Evolutionary conservation across 2,329 filamentous ascomycete species (phyloP), one percentile per base, ranked within the genome.

Genomic region (Nakataea oryzae): DNA sequence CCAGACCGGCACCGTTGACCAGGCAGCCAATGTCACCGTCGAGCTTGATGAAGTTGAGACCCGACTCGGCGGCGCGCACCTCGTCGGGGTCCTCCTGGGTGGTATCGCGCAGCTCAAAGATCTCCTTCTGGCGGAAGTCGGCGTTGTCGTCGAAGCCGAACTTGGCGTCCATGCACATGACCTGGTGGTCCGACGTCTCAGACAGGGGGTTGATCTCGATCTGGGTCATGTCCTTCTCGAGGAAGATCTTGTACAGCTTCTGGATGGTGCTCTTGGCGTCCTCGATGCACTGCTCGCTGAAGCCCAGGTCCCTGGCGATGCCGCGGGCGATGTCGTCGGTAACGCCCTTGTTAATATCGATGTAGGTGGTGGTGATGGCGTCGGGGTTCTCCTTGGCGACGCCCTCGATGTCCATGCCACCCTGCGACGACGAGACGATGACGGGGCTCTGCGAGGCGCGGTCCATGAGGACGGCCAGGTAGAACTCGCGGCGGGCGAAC

Each of bases 131-230:
- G 75, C 95, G 88, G 87, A 93, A 99, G 64, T 96, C 91, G 74
- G 95, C 95, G 76, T 99, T 99, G 84, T 99, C 95, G 76, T 99
- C 95, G 75, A 99, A 99, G 73, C 87, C 89, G 71, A 99, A 91
- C 84, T 99, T 99, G 78, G 95, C 95, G 76, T 99, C 95, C 95
- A 99, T 99, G 80, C 92, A 96, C 73, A 99, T 85, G 62, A 99
- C 95, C 81, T 96, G 85, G 85, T 97, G 93, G 79, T 99, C 95
- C 61, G 90, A 96, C 66, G 95, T 99, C 85, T 99, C 95, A 62
- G 92, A 96, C 59, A 99, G 86, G 66, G 95, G 95, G 85, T 99
- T 99, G 82, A 99, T 99, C 82, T 99, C 95, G 73, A 99, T 97
- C 82, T 99, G 95, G 65, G 95, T 99, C 63, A 93, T 91, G 78